Percentiles rank a stretch among this genome's conserved stretches.
Evolutionary conservation across 2,329 filamentous ascomycete species (phyloP).

Genomic region (Xylaria sp.): DNA sequence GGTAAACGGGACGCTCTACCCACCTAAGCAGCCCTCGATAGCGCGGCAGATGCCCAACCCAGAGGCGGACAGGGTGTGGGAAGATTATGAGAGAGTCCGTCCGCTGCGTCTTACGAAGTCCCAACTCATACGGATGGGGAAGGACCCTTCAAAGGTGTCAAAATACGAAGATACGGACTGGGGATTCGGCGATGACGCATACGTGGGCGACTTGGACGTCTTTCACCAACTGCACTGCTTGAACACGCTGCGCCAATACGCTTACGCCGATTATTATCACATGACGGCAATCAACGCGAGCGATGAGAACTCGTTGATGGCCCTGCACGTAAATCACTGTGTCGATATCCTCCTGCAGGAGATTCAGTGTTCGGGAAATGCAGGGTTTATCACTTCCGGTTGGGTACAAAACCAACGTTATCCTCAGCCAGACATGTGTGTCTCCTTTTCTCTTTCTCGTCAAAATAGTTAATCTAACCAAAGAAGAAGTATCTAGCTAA

Average conservation of each 20-base stretch:
- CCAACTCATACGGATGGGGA: constrained; percentile 47
- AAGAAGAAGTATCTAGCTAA: neutral
- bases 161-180: constrained; percentile 47
- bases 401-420: constrained; percentile 48
- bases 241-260: constrained; percentile 46
- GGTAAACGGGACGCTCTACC: constrained; percentile 45
- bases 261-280: constrained; percentile 45
- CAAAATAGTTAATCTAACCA: neutral
- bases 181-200: constrained; percentile 49
- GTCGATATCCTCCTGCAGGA: constrained; percentile 51
- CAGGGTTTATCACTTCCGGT: constrained; percentile 50
- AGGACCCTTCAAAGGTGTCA: constrained; percentile 44
- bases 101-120: constrained; percentile 44
- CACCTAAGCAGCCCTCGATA: constrained; percentile 40
- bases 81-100: constrained; percentile 47
- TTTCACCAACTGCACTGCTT: constrained; percentile 51
- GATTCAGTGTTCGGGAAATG: constrained; percentile 50
- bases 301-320: constrained; percentile 29
- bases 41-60: constrained; percentile 47
- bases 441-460: constrained; percentile 10
- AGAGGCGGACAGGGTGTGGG: constrained; percentile 45
- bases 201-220: constrained; percentile 48
- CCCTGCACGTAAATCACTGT: constrained; percentile 51
- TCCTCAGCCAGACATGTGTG: constrained; percentile 50
- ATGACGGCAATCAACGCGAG: constrained; percentile 34